Evolutionary conservation across 768 basidiomycete species (phyloP).

Genomic region (Nidularia pulvinata): DNA sequence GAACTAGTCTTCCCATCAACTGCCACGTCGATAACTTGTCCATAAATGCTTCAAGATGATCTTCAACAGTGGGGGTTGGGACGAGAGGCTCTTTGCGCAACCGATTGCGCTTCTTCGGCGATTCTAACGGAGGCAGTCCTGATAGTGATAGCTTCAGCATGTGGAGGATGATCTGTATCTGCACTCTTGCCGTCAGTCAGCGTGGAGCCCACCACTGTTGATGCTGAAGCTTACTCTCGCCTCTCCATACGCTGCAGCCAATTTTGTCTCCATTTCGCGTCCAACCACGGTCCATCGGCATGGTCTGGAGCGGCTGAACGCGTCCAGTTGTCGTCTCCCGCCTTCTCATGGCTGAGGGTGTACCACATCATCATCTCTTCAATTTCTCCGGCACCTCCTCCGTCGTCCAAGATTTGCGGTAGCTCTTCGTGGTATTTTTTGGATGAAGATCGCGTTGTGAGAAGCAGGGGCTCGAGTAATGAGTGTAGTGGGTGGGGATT

Average conservation of each 20-base stretch:
- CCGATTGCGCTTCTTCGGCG: slow-evolving; percentile 23
- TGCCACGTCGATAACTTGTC: slow-evolving; percentile 84
- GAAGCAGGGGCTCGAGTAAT: slow-evolving; percentile 59
- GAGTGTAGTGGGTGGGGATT: slow-evolving; percentile 55
- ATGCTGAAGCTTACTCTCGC: slow-evolving; percentile 48
- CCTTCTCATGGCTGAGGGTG: slow-evolving; percentile 61
- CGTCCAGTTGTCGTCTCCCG: slow-evolving; percentile 18
- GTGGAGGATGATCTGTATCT: slow-evolving; percentile 76
- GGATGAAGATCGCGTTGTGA: slow-evolving; percentile 50
- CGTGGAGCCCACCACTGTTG: too few species aligned
- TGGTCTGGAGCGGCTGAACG: slow-evolving; percentile 12
- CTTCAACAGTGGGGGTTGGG: slow-evolving; percentile 30
- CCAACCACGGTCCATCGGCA: slow-evolving; percentile 37
- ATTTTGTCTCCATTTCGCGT: slow-evolving; percentile 49
- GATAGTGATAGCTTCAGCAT: slow-evolving; percentile 65
- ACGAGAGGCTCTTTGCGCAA: slow-evolving; percentile 12
- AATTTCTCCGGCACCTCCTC: slow-evolving; percentile 58
- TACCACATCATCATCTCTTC: slow-evolving; percentile 85
- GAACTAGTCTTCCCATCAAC: slow-evolving; percentile 43
- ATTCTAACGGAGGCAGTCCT: slow-evolving; percentile 23
- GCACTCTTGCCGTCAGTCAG: slow-evolving; percentile 41
- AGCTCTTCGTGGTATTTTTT: slow-evolving; percentile 71
- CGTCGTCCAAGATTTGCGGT: slow-evolving; percentile 54
- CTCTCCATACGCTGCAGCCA: slow-evolving; percentile 71
- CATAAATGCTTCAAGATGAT: slow-evolving; percentile 72